Base-by-base conservation (phyloP, 176 grass and related monocot genomes). In the Oryza rufipogon region DNA sequence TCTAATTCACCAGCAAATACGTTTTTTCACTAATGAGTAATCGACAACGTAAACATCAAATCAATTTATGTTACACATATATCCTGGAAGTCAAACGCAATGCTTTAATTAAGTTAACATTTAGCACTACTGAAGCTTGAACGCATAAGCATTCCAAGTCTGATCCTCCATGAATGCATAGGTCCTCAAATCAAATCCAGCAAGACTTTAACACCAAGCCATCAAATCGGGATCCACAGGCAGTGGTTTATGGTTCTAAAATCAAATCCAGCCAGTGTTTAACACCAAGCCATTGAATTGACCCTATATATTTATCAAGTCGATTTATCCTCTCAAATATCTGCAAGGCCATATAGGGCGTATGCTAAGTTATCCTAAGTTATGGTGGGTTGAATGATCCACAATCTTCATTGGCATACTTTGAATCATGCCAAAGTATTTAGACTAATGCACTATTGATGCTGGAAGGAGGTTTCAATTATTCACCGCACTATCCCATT, bases 1-100 rank as follows among this genome's bases (percentile, higher is more conserved):
- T 64, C 41, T 64, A 46, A 73, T 54, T 46, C 6, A 64, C 17
- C 56, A 65, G 41, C 41, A 74, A 20, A 83, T 65, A 19, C 11
- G 34, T 65, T 61, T 17, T 71, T 65, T 82, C 69, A 82, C 51
- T 73, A 60, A 11, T 63, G 36, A 61, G 51, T 9, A 28, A 56
- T 34, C 8, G 0, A 38, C 22, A 54, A 13, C 23, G 30, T 68
- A 52, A 73, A 64, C 9, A 19, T 73, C 10, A 72, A 73, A 70
- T 39, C 11, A n/a, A 4, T 22, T 61, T 45, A 32, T 45, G 36
- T 20, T 30, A 41, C 36, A 30, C 14, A 79, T 17, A 79, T 47
- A 4, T 20, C 61, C 64, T 79, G n/a, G 2, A 63, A 63, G 58
- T 63, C 2, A 63, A 11, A 63, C 10, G 11, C 20, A 23, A 63